These are phyloP conservation scores for Saccharomycopsis sp. DNA, from an alignment of 805 yeast genomes.

Conservation along the genomic window DNA sequence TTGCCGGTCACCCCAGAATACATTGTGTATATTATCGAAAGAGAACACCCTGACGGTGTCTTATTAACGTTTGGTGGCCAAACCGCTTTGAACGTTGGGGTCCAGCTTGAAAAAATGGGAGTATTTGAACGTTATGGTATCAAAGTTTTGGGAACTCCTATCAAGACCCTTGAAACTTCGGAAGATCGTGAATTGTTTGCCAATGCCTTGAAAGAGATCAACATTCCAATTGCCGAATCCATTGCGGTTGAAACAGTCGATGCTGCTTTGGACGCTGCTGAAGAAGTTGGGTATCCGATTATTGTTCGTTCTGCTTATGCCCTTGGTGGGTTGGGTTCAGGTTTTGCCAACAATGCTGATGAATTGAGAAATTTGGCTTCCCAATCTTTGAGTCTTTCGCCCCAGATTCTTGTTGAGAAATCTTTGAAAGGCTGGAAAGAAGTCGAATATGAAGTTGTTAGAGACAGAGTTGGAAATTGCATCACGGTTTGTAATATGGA, in stretches of 20 bases:
- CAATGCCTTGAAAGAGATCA: conserved; percentile 86
- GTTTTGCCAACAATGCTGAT: conserved; percentile 76
- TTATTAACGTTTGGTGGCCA: conserved; percentile 97
- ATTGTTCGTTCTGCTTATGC: conserved; percentile 97
- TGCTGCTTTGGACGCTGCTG: conserved; percentile 89
- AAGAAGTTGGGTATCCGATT: conserved; percentile 82
- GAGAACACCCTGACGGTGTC: conserved; percentile 95
- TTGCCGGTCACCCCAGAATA: conserved; percentile 96
- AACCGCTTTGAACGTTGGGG: conserved; percentile 94
- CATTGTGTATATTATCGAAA: conserved; percentile 87
- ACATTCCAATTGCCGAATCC: conserved; percentile 95
- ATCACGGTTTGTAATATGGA: conserved; percentile 99
- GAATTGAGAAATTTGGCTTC: conserved; percentile 85
- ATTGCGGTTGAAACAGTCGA: conserved; percentile 91
- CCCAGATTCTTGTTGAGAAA: conserved; percentile 93
- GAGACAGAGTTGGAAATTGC: conserved; percentile 94
- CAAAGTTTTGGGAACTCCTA: conserved; percentile 96
- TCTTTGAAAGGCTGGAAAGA: conserved; percentile 99
- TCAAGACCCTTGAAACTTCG: conserved; percentile 87
- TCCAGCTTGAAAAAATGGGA: conserved; percentile 89
- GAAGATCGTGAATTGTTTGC: conserved; percentile 97
- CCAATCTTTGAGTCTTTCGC: conserved; percentile 81
- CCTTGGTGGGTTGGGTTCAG: conserved; percentile 95
- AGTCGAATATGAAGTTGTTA: conserved; percentile 96
- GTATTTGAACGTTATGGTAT: conserved; percentile 83